phyloP scores from a whole-genome alignment of 2,329 filamentous ascomycete genomes.

The Phyllosticta capitalensis region DNA sequence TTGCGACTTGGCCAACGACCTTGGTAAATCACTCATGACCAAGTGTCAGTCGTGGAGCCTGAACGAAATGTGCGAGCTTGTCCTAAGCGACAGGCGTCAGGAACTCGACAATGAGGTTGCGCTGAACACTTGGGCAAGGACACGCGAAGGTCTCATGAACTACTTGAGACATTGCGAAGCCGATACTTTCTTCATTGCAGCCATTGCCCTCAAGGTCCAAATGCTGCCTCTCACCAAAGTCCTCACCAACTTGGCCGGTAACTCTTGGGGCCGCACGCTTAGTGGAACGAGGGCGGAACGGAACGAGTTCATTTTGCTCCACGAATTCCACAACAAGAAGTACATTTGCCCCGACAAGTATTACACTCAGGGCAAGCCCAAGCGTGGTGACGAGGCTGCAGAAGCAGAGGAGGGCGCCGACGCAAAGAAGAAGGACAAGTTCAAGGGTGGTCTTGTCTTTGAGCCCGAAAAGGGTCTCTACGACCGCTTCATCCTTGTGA shows the following conservation, averaged over 20 bases:
- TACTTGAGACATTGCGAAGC: constrained; percentile 90
- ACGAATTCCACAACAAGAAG: constrained; percentile 93
- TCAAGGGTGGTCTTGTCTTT: constrained; percentile 95
- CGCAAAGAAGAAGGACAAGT: constrained; percentile 97
- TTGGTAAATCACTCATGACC: constrained; percentile 92
- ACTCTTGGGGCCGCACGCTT: constrained; percentile 93
- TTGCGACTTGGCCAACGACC: constrained; percentile 91
- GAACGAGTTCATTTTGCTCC: constrained; percentile 97
- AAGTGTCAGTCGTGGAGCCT: constrained; percentile 98
- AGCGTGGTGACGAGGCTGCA: constrained; percentile 61
- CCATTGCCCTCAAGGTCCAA: constrained; percentile 78
- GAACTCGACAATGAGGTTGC: constrained; percentile 85
- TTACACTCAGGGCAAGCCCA: constrained; percentile 64
- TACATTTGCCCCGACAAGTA: constrained; percentile 98
- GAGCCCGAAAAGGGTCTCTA: constrained; percentile 96
- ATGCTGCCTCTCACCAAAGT: constrained; percentile 91
- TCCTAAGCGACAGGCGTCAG: constrained; percentile 65
- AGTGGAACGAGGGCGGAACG: constrained; percentile 94
- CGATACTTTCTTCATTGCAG: constrained; percentile 92
- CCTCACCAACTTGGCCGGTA: constrained; percentile 90
- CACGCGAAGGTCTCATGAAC: constrained; percentile 79
- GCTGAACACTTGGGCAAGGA: constrained; percentile 75
- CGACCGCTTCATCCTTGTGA: constrained; percentile 95
- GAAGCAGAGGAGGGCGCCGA: constrained; percentile 59
- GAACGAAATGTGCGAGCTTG: constrained; percentile 93